These are phyloP conservation scores for Poteriospumella lacustris DNA, from an alignment of 108 stramenopile species.

Conservation along the genomic window DNA sequence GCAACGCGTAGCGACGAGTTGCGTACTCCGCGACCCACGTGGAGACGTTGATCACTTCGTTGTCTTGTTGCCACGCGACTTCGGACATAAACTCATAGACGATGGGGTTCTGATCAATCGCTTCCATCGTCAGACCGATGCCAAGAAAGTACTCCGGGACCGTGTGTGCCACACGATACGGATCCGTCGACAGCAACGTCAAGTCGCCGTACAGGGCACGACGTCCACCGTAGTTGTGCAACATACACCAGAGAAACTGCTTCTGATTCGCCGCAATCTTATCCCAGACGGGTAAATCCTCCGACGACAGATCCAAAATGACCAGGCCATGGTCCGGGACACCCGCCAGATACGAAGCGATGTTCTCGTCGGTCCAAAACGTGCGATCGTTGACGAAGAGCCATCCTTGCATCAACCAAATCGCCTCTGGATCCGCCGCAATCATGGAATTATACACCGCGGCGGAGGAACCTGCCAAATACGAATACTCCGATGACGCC, in stretches of 20 bases:
- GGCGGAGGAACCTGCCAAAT: not conserved
- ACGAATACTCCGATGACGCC: not conserved
- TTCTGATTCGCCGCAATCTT: not conserved
- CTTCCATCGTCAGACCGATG: conserved; percentile 29
- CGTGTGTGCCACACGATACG: not conserved
- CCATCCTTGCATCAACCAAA: conserved; percentile 25
- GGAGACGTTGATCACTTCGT: not conserved
- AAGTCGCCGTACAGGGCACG: not conserved
- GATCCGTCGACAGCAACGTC: not conserved
- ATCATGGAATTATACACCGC: not conserved
- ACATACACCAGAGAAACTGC: conserved; percentile 5
- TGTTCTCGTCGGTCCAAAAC: not conserved
- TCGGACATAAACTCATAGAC: conserved; percentile 16
- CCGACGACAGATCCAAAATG: conserved; percentile 9
- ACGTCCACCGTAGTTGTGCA: conserved; percentile 23
- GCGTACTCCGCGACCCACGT: not conserved
- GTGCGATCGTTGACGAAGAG: not conserved
- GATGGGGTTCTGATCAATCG: conserved; percentile 23
- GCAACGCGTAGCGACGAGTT: not conserved
- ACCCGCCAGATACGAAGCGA: not conserved
- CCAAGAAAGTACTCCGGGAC: conserved; percentile 1
- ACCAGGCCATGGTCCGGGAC: conserved; percentile 2
- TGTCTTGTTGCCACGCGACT: conserved; percentile 15
- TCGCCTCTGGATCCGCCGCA: not conserved
- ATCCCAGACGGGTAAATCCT: conserved; percentile 13